Base-by-base conservation (phyloP, 176 grass and related monocot species). In the Carex pumila region DNA sequence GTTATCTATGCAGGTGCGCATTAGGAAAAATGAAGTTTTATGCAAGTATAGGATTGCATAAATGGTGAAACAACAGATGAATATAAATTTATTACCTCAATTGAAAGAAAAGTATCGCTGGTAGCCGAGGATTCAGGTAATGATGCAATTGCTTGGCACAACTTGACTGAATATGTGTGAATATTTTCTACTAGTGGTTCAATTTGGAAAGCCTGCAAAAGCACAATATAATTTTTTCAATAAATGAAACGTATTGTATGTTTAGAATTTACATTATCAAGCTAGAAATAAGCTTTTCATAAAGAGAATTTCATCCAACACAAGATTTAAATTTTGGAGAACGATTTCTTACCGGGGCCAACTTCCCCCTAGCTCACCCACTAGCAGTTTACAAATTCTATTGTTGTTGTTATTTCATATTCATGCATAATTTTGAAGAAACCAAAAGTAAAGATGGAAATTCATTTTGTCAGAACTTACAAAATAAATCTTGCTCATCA, bases 401-500 rank as follows among this genome's bases (percentile, higher is more conserved):
- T 29, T 64, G 4, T 65, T n/a, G 14, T 45, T 25, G 11, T 62
- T 41, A 25, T 64, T 61, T 22, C 14, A 57, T 59, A 29, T 65
- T 65, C n/a, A 64, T 47, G 43, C 61, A 32, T 12, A 47, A 12
- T 62, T 64, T 82, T 3, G 25, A 41, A 84, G 85, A 66, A 45
- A 50, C 0, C 2, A 61, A 62, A 32, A 56, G 47, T 71, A 77
- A 85, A 61, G 81, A 79, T 83, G 69, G 4, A 18, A 17, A 57
- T 18, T 15, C 13, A 18, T 62, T 34, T 45, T 60, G 12, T 17
- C 17, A 67, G 39, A 54, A 92, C 93, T 59, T 92, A 99, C 93
- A 65, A 95, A 93, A 85, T 91, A 91, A 72, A 99, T 81, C 92
- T 93, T 99, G 88, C 93, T 96, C 66, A 87, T 93, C 53, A 92